Base-by-base conservation (phyloP, 805 yeast species). In the Torulaspora maleeae region DNA sequence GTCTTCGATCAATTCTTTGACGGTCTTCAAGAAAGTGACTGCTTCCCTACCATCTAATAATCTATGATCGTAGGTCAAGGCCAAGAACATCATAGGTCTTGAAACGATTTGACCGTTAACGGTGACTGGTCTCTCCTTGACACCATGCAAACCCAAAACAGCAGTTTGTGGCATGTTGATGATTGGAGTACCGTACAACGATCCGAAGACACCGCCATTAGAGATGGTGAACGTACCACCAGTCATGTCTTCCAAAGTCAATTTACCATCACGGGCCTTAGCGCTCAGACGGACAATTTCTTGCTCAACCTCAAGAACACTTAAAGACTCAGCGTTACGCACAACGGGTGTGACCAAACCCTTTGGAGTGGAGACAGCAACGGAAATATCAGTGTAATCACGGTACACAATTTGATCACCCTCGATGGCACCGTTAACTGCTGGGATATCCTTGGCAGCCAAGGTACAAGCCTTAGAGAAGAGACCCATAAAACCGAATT, bases 161-260 rank as follows among this genome's bases (percentile, higher is more conserved):
- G 98, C 97, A 48, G 96, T 89, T 75, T 93, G 99, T 44, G 99
- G 99, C 80, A 86, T 73, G 79, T 93, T 93, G 69, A 93, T 91
- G 71, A 93, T 93, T 63, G 99, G 99, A 43, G 99, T 93, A 69
- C 99, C 99, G 70, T 85, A 88, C 56, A 93, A 76, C 20, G 98
- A 93, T 54, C 99, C 99, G 63, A 93, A 93, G 47, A 93, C 96
- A 71, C 99, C 99, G 69, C 99, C 99, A 75, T 93, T 93, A 45
- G 98, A 93, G 62, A 93, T 93, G 63, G 99, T 93, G 78, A 93
- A 90, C 49, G 98, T 90, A 70, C 99, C 99, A 69, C 99, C 99
- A 50, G 96, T 79, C 98, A 93, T 91, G 71, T 93, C 99, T 76
- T 93, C 99, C 55, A 93, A 73, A 45, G 97, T 87, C 65, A 93